Conservation (phyloP, 1,139 yeast species). For the Yamadazyma membranifaciens region DNA sequence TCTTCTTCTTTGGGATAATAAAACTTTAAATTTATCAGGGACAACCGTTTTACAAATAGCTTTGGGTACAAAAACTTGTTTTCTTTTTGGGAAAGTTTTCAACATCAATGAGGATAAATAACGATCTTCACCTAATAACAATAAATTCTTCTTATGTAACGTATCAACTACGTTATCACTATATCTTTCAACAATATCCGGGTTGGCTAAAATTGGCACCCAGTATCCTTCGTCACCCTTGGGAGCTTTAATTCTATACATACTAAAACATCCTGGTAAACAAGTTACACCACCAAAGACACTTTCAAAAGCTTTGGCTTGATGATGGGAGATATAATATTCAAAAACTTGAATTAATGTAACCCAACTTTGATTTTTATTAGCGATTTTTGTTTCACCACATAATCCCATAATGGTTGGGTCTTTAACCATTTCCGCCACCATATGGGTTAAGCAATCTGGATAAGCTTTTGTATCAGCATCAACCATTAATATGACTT, state of each 20-base stretch:
- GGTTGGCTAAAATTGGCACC: slow-evolving; percentile 95
- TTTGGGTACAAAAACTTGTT: slow-evolving; percentile 89
- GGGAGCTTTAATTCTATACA: slow-evolving; percentile 93
- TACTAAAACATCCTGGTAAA: slow-evolving; percentile 96
- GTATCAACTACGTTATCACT: slow-evolving; percentile 87
- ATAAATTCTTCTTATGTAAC: slow-evolving; percentile 83
- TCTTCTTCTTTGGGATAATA: slow-evolving; percentile 93
- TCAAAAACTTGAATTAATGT: slow-evolving; percentile 95
- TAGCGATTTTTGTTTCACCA: slow-evolving; percentile 95
- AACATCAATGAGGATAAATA: slow-evolving; percentile 86
- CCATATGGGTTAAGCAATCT: slow-evolving; percentile 89
- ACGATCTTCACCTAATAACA: slow-evolving; percentile 92
- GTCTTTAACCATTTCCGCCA: slow-evolving; percentile 88
- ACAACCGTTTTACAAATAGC: slow-evolving; percentile 95
- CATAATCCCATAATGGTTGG: slow-evolving; percentile 93
- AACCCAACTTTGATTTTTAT: slow-evolving; percentile 85
- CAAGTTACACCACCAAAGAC: slow-evolving; percentile 97
- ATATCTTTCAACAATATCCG: slow-evolving; percentile 94
- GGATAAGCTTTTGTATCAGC: slow-evolving; percentile 95
- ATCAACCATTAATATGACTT: slow-evolving; percentile 89
- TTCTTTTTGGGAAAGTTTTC: slow-evolving; percentile 88
- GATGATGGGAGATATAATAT: slow-evolving; percentile 94
- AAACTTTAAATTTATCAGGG: slow-evolving; percentile 76
- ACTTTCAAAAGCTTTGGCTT: slow-evolving; percentile 93
- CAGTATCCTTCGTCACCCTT: slow-evolving; percentile 88